A percentile compares a stretch with the other conserved stretches of the same genome.
Conservation (phyloP, 805 yeast genomes). For the Ogataea siamensis region DNA sequence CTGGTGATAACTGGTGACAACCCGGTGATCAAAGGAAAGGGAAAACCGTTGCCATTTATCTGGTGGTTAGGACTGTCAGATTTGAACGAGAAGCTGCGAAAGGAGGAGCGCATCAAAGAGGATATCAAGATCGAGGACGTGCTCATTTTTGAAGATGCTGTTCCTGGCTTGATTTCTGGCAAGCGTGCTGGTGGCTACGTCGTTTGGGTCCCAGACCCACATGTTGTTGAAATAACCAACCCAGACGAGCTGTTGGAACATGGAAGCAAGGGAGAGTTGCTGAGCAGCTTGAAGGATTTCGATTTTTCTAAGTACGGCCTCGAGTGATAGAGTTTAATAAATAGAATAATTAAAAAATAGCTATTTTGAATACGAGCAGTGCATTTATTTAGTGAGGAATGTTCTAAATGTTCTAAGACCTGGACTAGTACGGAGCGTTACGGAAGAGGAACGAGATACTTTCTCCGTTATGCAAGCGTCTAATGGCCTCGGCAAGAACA, state of each 20-base stretch:
- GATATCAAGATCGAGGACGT: slow-evolving; percentile 74
- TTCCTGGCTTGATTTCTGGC: slow-evolving; percentile 88
- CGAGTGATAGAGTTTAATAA: slow-evolving; percentile 16
- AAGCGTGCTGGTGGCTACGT: slow-evolving; percentile 78
- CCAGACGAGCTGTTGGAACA: slow-evolving; percentile 48
- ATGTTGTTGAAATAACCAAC: slow-evolving; percentile 56
- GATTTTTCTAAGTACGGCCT: slow-evolving; percentile 48
- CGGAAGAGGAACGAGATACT: slow-evolving; percentile 77
- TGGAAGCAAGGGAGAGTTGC: slow-evolving; percentile 52
- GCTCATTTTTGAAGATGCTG: slow-evolving; percentile 90
- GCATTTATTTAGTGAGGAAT: not conserved
- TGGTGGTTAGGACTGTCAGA: slow-evolving; percentile 79
- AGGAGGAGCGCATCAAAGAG: slow-evolving; percentile 35
- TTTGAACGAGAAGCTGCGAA: slow-evolving; percentile 53
- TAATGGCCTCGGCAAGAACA: slow-evolving; percentile 75
- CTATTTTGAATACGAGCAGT: not conserved
- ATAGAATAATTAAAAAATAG: not conserved
- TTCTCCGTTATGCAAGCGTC: slow-evolving; percentile 86
- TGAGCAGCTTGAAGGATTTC: slow-evolving; percentile 51
- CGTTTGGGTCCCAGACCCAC: slow-evolving; percentile 91
- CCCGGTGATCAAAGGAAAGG: slow-evolving; percentile 73
- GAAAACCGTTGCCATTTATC: slow-evolving; percentile 93
- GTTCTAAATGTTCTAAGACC: too few relatives aligned
- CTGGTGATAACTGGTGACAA: slow-evolving; percentile 86
- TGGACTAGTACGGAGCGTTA: slow-evolving; percentile 48